Evolutionary conservation across 2,329 filamentous ascomycete species (phyloP).

Genomic region (Fusarium foetens): DNA sequence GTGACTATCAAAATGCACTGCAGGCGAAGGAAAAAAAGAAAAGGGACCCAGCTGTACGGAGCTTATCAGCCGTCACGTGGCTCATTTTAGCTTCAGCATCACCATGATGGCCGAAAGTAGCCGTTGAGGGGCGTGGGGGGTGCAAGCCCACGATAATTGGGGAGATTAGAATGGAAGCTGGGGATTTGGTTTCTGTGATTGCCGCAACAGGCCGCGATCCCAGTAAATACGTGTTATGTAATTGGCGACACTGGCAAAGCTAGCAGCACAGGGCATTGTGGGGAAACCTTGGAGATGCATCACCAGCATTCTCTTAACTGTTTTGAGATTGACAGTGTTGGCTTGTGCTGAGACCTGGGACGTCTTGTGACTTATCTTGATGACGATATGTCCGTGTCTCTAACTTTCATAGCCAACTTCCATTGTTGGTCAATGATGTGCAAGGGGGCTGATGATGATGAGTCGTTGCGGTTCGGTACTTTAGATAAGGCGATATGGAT

Average conservation of each 20-base stretch:
- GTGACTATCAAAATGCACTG: constrained; percentile 10
- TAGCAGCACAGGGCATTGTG: constrained; percentile 30
- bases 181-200: constrained; percentile 24
- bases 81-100: constrained; percentile 1
- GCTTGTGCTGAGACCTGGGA: constrained; percentile 15
- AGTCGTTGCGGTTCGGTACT: constrained; percentile 7
- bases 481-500: constrained; percentile 18
- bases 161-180: constrained; percentile 26
- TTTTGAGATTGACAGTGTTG: constrained; percentile 10
- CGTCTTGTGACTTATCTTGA: constrained; percentile 19
- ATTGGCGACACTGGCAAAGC: constrained; percentile 18
- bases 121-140: constrained; percentile 30
- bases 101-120: constrained; percentile 40
- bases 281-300: constrained; percentile 35
- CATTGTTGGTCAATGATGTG: constrained; percentile 8
- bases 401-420: neutral
- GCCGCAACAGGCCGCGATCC: constrained; percentile 39
- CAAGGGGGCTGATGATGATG: constrained; percentile 1
- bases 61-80: constrained; percentile 46
- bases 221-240: constrained; percentile 34
- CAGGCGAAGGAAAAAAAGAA: constrained; percentile 1
- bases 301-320: constrained; percentile 24
- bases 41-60: constrained; percentile 28
- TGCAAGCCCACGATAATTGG: constrained; percentile 22
- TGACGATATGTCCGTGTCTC: constrained; percentile 9